Conservation (phyloP, 257 asterid species). For the Osmanthus fragrans region DNA sequence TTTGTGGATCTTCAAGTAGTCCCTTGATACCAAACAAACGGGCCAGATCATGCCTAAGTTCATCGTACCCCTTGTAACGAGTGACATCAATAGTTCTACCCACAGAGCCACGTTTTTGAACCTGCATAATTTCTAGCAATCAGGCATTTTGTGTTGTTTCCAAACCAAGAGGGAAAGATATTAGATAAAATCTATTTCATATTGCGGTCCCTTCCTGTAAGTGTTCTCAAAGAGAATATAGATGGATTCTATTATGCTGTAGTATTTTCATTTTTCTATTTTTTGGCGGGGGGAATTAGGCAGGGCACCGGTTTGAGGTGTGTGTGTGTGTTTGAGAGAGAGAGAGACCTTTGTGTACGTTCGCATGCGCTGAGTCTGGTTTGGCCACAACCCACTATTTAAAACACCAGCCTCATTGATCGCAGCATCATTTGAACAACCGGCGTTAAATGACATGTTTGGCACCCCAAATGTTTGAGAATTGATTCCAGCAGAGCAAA, state of each 20-base stretch:
- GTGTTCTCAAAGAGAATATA: not conserved
- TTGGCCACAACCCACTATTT: constrained; percentile 74
- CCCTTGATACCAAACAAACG: constrained; percentile 96
- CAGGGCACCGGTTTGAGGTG: not conserved
- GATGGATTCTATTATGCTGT: not conserved
- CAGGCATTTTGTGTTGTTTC: not conserved
- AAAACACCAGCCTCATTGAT: constrained; percentile 58
- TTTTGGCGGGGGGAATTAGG: not conserved
- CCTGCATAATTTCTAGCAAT: constrained; percentile 47
- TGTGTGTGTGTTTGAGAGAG: constrained; percentile 15
- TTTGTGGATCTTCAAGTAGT: constrained; percentile 80
- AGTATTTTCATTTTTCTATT: not conserved
- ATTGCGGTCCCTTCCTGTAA: not conserved
- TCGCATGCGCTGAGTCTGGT: constrained; percentile 90
- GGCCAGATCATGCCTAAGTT: constrained; percentile 87
- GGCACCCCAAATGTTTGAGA: constrained; percentile 80
- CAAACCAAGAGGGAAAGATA: not conserved
- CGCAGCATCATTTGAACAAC: constrained; percentile 67
- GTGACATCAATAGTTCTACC: constrained; percentile 91
- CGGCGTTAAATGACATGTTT: constrained; percentile 62
- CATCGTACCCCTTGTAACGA: constrained; percentile 86
- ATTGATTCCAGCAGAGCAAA: constrained; percentile 68
- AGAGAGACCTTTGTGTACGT: constrained; percentile 79
- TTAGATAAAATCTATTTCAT: not conserved
- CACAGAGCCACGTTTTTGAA: constrained; percentile 95